Base-by-base conservation (phyloP, 805 yeast genomes). In the Candida namnaoensis region DNA sequence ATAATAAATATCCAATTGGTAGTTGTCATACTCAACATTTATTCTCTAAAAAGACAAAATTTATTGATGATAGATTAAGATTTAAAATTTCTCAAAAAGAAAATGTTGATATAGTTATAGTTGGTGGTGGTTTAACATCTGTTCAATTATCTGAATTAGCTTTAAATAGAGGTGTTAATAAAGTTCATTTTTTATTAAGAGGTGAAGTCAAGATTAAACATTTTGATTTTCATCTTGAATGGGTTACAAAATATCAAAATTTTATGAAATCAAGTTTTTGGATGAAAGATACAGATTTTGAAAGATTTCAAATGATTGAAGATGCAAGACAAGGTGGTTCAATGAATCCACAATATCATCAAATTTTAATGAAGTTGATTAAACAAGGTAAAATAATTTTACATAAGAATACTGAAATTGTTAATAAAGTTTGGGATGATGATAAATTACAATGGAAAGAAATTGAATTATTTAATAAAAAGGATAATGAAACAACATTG, bases 161-260 rank as follows among this genome's bases (percentile, higher is more conserved):
- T 5, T 50, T 64, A 7, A 47, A 45, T 9, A 39, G 47, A 7
- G 68, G 68, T 1, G 52, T 66, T 11, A 42, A 47, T 11, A 56
- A 58, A 23, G 65, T 67, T 1, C 57, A 60, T 35, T 54, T 66
- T 6, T 41, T 69, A 11, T 47, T 66, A 11, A 50, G 74, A 35
- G 49, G 53, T 24, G 66, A 70, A 1, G 43, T 68, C 32, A 69
- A 66, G 42, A 59, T 69, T 38, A 69, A 70, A 49, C 74, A 69
- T 45, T 70, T 70, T 53, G 74, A 69, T 43, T 69, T 69, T 46
- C 72, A 68, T 44, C 53, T 69, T 38, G 74, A 69, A 42, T 70
- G 74, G 74, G 74, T 69, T 14, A 66, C 74, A n/a, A 70, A 69
- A 45, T 69, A 68, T 50, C 64, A 65, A 44, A 70, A 68, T 43